Base-by-base conservation (phyloP, 2,329 filamentous ascomycete species). In the Arthrobotrys entomopaga region DNA sequence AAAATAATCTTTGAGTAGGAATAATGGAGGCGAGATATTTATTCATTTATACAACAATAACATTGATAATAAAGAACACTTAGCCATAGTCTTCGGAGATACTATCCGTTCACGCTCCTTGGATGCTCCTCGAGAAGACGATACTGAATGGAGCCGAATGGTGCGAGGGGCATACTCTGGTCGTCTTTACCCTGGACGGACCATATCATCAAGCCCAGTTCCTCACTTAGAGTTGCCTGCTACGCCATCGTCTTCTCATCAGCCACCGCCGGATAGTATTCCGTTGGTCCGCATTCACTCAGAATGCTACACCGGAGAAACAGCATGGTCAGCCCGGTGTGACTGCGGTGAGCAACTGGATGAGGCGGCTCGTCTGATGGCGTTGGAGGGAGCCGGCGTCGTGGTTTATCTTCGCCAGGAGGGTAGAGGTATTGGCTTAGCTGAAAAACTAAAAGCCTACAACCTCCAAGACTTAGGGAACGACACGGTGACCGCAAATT, bases 221-320 rank as follows among this genome's bases (percentile, higher is more conserved):
- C 42, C 57, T 26, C 15, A 46, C 16, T n/a, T 34, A 15, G 26
- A 73, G 8, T 46, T 13, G 60, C 19, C 53, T 26, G 24, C 24
- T 59, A 53, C 7, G 57, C 59, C 48, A 24, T 52, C 48, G 42
- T 56, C 13, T 26, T 52, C 38, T 26, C 53, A 56, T 2, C 82
- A 13, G 3, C 7, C 13, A 19, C n/a, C 11, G 15, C 10, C 19
- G 3, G 42, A 20, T 26, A 24, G n/a, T 11, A 57, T 90, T 0
- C 92, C 95, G 0, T 84, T 99, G 43, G 94, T 99, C 53, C 87
- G 95, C 67, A 99, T 99, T 80, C 95, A 99, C 82, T 96, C 92
- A 2, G 95, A 99, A 82, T 99, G 95, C 83, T 99, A 99, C 82
- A 99, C 95, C 0, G 95, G 95, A 71, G 95, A 99, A 84, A 99